phyloP scores from a whole-genome alignment of 768 basidiomycete genomes.

The Clitopilus hobsonii region DNA sequence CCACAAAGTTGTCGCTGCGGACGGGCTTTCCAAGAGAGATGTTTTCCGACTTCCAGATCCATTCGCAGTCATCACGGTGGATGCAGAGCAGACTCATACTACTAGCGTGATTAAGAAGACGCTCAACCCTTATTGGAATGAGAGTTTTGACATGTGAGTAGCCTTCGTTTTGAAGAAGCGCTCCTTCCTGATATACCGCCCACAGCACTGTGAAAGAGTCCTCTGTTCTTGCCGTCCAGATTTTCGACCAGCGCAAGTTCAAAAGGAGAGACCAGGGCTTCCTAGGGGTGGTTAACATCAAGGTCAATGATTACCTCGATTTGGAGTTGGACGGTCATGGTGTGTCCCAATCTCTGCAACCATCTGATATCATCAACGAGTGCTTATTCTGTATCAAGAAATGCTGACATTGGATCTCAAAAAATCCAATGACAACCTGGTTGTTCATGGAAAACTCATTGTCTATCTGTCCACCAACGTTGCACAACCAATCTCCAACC shows the following conservation, averaged over 20 bases:
- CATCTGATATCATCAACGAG: constrained; percentile 5
- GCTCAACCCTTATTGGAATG: constrained; percentile 94
- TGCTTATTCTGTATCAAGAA: constrained; percentile 44
- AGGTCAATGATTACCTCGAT: constrained; percentile 87
- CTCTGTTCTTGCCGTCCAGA: constrained; percentile 97
- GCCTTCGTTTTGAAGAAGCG: background rate
- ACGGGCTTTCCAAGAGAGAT: constrained; percentile 90
- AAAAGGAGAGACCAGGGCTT: constrained; percentile 98
- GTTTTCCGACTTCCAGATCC: constrained; percentile 96
- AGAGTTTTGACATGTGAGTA: constrained; percentile 92
- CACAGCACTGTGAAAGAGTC: constrained; percentile 90
- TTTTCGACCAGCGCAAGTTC: constrained; percentile 99
- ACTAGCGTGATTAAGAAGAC: constrained; percentile 97
- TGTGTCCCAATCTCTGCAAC: constrained; percentile 34
- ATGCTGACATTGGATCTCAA: constrained; percentile 96
- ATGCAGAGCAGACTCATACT: constrained; percentile 95
- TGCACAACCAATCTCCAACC: constrained; percentile 77
- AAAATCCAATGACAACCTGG: constrained; percentile 98
- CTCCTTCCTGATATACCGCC: constrained; percentile 3
- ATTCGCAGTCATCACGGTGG: constrained; percentile 97
- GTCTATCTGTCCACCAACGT: constrained; percentile 94
- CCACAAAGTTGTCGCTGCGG: constrained; percentile 86
- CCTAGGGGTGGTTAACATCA: constrained; percentile 93
- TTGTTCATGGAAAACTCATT: constrained; percentile 97
- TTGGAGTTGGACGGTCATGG: constrained; percentile 91